A percentile compares a stretch with the other conserved stretches of the same genome.
Conservation (phyloP, 176 grass and related monocot species). For the Eragrostis nindensis region DNA sequence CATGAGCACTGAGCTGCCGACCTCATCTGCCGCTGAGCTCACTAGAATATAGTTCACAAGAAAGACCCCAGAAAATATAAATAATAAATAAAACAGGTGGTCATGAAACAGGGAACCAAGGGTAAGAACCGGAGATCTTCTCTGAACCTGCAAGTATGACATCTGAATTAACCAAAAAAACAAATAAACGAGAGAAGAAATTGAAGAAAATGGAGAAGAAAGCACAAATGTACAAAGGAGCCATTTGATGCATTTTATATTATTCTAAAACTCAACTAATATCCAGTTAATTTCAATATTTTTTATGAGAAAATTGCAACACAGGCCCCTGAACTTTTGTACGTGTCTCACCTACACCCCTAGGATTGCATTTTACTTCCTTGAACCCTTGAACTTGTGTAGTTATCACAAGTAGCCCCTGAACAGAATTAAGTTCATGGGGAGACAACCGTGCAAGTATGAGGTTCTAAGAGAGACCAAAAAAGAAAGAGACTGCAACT, state of each 20-base stretch:
- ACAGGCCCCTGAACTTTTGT: background rate
- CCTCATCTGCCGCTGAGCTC: slow-evolving; percentile 74
- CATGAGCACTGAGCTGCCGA: slow-evolving; percentile 41
- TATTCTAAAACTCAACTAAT: background rate
- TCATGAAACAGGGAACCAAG: slow-evolving; percentile 76
- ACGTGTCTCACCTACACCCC: background rate
- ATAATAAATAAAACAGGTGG: slow-evolving; percentile 80
- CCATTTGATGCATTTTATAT: background rate
- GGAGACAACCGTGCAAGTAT: background rate
- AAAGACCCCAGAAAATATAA: slow-evolving; percentile 85
- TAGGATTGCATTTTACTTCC: background rate
- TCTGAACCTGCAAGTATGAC: slow-evolving; percentile 62
- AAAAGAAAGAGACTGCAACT: background rate
- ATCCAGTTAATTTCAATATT: background rate
- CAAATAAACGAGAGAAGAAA: background rate
- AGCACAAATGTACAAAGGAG: background rate
- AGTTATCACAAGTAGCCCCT: background rate
- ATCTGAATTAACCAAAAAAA: background rate
- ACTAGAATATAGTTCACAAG: slow-evolving; percentile 79
- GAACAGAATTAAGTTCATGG: background rate
- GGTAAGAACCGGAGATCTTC: slow-evolving; percentile 39
- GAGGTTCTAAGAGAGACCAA: background rate
- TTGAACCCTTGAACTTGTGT: too few relatives aligned
- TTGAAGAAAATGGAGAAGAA: background rate
- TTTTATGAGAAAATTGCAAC: background rate